Conservation (phyloP, 805 yeast genomes). For the Komagataella populi region DNA sequence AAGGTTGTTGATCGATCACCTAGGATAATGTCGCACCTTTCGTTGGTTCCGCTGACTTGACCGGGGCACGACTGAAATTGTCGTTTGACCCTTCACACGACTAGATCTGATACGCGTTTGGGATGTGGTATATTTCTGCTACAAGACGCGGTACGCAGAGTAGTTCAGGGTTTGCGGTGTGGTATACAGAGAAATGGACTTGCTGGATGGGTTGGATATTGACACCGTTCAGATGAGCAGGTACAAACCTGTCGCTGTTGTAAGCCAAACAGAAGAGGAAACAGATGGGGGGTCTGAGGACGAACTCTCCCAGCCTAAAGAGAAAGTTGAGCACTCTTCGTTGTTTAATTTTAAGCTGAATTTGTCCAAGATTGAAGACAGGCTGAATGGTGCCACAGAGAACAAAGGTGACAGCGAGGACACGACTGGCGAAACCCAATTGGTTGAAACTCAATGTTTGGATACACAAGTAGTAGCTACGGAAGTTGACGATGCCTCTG, state of each 20-base stretch:
- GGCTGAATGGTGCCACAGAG: neutral
- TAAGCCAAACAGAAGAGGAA: neutral
- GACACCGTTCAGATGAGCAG: neutral
- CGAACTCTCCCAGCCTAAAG: neutral
- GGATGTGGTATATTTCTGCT: neutral
- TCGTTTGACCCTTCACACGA: neutral
- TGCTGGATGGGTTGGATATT: slow-evolving; percentile 1
- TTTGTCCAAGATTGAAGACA: neutral
- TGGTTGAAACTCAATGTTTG: neutral
- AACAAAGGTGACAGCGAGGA: neutral
- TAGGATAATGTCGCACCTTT: neutral
- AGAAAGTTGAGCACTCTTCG: neutral
- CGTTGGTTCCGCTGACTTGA: neutral
- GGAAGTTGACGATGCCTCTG: neutral
- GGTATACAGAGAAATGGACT: slow-evolving; percentile 1
- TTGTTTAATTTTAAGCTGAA: neutral
- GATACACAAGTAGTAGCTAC: neutral
- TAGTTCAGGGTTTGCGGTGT: slow-evolving; percentile 1
- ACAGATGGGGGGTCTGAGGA: neutral
- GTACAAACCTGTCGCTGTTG: neutral
- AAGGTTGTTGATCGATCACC: neutral
- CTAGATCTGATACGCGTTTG: neutral
- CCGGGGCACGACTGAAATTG: neutral
- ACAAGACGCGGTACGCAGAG: neutral
- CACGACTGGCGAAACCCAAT: neutral